These are phyloP conservation scores for Arabis alpina DNA, from an alignment of 345 rosid genomes.

Conservation along the genomic window DNA sequence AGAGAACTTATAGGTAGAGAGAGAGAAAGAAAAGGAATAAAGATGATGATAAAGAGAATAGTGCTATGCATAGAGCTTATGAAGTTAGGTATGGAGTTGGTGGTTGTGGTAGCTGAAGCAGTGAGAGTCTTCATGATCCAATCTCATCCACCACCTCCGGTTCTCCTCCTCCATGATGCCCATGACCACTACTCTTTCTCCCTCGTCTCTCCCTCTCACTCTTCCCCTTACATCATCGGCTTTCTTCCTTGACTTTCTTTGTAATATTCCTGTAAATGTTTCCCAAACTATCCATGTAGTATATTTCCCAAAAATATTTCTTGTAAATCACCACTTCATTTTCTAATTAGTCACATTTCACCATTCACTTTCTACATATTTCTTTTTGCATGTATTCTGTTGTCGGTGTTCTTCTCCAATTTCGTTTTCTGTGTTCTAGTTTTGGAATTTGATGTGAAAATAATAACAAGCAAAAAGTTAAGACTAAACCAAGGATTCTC, in stretches of 20 bases:
- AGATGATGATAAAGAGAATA: constrained; percentile 28
- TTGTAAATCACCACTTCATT: neutral
- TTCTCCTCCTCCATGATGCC: neutral
- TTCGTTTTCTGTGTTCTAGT: neutral
- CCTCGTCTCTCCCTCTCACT: neutral
- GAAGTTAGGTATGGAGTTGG: constrained; percentile 19
- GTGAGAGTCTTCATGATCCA: constrained; percentile 16
- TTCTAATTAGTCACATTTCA: neutral
- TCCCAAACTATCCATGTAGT: no score
- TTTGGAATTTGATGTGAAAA: constrained; percentile 3
- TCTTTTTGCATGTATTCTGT: neutral
- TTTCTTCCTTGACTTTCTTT: constrained; percentile 8
- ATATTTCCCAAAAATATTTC: no score
- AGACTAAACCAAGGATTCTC: no score
- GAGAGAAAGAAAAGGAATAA: neutral
- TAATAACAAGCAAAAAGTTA: neutral
- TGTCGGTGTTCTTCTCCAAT: neutral
- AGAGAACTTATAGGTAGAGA: neutral
- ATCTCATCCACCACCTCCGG: constrained; percentile 16
- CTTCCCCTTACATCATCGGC: constrained; percentile 24
- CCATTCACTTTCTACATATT: no score
- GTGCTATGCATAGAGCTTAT: constrained; percentile 26
- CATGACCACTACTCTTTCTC: constrained; percentile 8
- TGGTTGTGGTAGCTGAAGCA: constrained; percentile 31
- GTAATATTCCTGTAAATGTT: no score